Evolutionary conservation across 768 basidiomycete species (phyloP).

Genomic region (Russula compacta): DNA sequence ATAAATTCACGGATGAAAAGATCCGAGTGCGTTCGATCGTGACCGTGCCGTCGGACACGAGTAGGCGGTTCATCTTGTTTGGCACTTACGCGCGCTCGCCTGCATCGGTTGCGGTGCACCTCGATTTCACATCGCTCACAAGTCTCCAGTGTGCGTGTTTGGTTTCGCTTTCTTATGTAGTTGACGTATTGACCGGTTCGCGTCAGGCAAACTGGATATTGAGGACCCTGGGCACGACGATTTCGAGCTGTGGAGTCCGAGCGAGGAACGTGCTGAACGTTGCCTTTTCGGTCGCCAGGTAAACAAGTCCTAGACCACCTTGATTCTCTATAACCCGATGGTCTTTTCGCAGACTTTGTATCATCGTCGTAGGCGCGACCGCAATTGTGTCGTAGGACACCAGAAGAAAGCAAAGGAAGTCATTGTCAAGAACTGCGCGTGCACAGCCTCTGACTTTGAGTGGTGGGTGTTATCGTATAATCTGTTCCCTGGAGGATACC

Average conservation of each 20-base stretch:
- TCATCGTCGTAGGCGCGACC: conserved; percentile 73
- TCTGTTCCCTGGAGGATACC: neutral
- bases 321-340: neutral
- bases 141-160: conserved; percentile 56
- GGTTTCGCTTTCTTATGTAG: neutral
- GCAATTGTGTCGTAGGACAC: conserved; percentile 78
- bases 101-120: conserved; percentile 60
- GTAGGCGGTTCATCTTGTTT: conserved; percentile 81
- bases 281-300: conserved; percentile 94
- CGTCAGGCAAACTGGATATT: conserved; percentile 53
- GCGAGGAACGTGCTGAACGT: conserved; percentile 73
- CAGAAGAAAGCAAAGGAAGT: conserved; percentile 43
- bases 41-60: conserved; percentile 85
- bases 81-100: conserved; percentile 45
- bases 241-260: conserved; percentile 96
- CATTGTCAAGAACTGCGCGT: conserved; percentile 64
- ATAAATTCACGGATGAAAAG: conserved; percentile 67
- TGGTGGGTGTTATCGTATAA: conserved; percentile 47
- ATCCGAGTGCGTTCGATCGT: conserved; percentile 70
- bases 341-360: conserved; percentile 60
- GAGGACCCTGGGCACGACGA: conserved; percentile 79
- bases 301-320: neutral
- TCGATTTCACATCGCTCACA: conserved; percentile 83
- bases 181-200: conserved; percentile 2
- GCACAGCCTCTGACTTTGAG: conserved; percentile 76